Evolutionary conservation across 2,329 filamentous ascomycete species (phyloP).

Genomic region (Cyclaneusma minus): DNA sequence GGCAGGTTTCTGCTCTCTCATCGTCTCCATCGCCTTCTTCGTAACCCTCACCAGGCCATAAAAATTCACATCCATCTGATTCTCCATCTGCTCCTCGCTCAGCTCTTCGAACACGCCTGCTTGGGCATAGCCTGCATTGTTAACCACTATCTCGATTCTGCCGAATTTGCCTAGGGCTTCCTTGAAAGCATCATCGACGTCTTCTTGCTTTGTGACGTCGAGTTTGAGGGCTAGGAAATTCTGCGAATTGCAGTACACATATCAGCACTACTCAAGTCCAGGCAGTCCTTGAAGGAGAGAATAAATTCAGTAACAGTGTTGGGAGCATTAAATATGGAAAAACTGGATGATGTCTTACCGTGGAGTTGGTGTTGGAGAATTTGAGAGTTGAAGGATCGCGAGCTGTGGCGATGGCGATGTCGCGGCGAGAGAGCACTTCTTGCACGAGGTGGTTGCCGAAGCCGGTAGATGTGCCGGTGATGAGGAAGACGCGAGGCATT

Average conservation of each 20-base stretch:
- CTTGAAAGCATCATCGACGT: constrained; percentile 19
- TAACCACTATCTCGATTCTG: constrained; percentile 43
- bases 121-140: constrained; percentile 45
- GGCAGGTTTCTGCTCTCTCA: constrained; percentile 19
- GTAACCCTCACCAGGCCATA: constrained; percentile 40
- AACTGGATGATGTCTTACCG: too few relatives aligned
- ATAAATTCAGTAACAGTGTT: too few relatives aligned
- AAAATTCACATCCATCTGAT: constrained; percentile 43
- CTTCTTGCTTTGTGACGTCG: constrained; percentile 36
- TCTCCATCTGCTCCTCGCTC: constrained; percentile 29
- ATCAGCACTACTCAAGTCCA: too few relatives aligned
- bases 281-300: too few relatives aligned
- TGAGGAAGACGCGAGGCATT: constrained; percentile 26
- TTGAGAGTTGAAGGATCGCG: constrained; percentile 20
- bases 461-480: constrained; percentile 32
- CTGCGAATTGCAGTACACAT: too few relatives aligned
- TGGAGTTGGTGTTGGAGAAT: constrained; percentile 20
- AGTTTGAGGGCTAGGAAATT: constrained; percentile 33
- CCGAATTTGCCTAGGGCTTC: constrained; percentile 30
- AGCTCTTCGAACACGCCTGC: constrained; percentile 35
- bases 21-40: constrained; percentile 21
- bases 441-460: constrained; percentile 26
- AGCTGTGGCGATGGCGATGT: constrained; percentile 29
- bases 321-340: too few relatives aligned
- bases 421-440: constrained; percentile 23